Conservation (phyloP, 139 green algal species). For the Coccomyxa sp. region DNA sequence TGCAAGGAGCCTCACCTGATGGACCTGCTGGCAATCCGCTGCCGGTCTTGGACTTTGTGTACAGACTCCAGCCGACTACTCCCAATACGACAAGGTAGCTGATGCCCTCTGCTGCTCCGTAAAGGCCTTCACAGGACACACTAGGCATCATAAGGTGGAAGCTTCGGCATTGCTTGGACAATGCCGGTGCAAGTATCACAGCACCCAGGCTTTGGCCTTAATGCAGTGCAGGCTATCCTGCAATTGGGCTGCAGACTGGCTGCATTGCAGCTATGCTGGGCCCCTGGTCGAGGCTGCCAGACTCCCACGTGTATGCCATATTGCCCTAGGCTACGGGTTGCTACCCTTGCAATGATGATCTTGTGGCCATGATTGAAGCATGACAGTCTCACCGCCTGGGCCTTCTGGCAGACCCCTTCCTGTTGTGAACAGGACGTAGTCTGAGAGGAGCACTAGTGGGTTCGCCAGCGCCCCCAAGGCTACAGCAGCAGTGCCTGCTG, state of each 20-base stretch:
- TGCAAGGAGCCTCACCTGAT: no score
- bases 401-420: not conserved
- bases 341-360: not conserved
- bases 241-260: no score
- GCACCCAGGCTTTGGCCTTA: not conserved
- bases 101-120: slow-evolving; percentile 30
- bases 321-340: no score
- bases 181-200: not conserved
- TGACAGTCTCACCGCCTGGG: not conserved
- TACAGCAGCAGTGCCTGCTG: not conserved
- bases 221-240: no score
- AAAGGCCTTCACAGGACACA: slow-evolving; percentile 27
- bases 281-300: no score
- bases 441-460: not conserved
- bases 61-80: slow-evolving; percentile 56
- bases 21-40: slow-evolving; percentile 68
- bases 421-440: not conserved
- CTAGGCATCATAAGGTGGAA: slow-evolving; percentile 41
- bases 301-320: no score
- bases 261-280: no score
- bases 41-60: slow-evolving; percentile 71
- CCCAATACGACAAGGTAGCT: slow-evolving; percentile 55
- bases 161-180: slow-evolving; percentile 33
- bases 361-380: not conserved
- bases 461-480: not conserved